Conservation (phyloP, 192 early-diverging fungal genomes). For the Martensiomyces pterosporus region DNA sequence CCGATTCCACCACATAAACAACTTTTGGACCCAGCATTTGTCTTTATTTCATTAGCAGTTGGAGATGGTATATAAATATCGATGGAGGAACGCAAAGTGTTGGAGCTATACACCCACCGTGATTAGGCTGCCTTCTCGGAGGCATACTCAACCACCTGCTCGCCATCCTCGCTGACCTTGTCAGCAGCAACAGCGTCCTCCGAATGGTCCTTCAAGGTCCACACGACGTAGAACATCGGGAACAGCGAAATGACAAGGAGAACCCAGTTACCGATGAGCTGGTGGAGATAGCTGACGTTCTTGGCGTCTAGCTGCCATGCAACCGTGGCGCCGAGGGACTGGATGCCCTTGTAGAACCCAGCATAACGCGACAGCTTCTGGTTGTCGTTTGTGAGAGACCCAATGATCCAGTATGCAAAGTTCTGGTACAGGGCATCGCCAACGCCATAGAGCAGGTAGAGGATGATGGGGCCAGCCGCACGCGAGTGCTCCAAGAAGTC, state of each 20-base stretch:
- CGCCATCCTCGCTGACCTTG: too few species aligned
- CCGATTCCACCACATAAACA: too few species aligned
- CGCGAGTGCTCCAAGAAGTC: neutral
- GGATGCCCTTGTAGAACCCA: constrained; percentile 68
- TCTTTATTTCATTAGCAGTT: too few species aligned
- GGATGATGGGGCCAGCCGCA: constrained; percentile 42
- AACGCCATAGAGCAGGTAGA: constrained; percentile 64
- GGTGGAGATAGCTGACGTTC: constrained; percentile 19
- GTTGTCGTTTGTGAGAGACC: constrained; percentile 66
- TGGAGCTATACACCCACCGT: too few species aligned
- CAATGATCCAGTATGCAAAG: constrained; percentile 70
- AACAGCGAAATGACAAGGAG: constrained; percentile 18
- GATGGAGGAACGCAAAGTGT: too few species aligned
- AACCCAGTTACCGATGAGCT: constrained; percentile 26
- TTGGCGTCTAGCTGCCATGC: constrained; percentile 57
- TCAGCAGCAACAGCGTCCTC: neutral
- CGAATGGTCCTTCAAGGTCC: constrained; percentile 21
- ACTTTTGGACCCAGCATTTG: too few species aligned
- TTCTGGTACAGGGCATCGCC: constrained; percentile 70
- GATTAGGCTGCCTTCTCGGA: too few species aligned
- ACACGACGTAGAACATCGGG: constrained; percentile 32
- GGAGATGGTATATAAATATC: too few species aligned
- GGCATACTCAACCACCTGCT: too few species aligned
- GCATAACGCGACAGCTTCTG: constrained; percentile 56
- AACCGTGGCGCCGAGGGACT: constrained; percentile 41